These are phyloP conservation scores for Colletotrichum falcatum DNA, from an alignment of 2,329 filamentous ascomycete genomes.

Conservation along the genomic window DNA sequence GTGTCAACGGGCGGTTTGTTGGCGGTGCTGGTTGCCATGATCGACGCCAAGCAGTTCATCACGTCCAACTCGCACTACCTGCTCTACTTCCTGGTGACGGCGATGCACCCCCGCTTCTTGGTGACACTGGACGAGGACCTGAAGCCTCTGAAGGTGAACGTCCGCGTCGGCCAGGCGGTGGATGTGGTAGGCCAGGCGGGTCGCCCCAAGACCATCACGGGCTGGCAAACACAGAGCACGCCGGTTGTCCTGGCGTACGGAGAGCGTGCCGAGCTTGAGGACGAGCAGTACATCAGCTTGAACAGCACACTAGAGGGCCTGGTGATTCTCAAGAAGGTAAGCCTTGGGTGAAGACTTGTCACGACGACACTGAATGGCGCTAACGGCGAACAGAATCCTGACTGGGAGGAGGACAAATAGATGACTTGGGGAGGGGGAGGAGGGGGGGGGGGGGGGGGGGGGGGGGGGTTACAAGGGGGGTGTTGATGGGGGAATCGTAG, in stretches of 20 bases:
- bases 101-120: conserved; percentile 96
- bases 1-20: conserved; percentile 91
- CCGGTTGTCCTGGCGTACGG: conserved; percentile 94
- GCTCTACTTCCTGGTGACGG: conserved; percentile 95
- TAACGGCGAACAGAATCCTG: conserved; percentile 59
- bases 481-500: conserved; percentile 29
- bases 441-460: no score
- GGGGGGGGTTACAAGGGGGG: conserved; percentile 12
- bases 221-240: conserved; percentile 99
- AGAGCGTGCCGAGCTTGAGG: conserved; percentile 95
- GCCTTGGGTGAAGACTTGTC: conserved; percentile 43
- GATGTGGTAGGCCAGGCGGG: conserved; percentile 98
- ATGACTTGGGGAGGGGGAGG: conserved; percentile 28
- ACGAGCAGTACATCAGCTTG: conserved; percentile 95
- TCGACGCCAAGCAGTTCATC: conserved; percentile 91
- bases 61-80: conserved; percentile 83
- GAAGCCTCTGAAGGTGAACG: conserved; percentile 93
- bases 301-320: conserved; percentile 93
- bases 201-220: conserved; percentile 97
- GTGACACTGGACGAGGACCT: conserved; percentile 96
- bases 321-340: conserved; percentile 96
- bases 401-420: conserved; percentile 65
- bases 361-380: background rate
- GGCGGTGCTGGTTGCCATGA: conserved; percentile 90
- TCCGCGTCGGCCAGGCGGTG: conserved; percentile 96